Percentiles rank a stretch among this genome's conserved stretches.
Evolutionary conservation across 108 stramenopile species (phyloP).

Genomic region (Cyclotella atomus): DNA sequence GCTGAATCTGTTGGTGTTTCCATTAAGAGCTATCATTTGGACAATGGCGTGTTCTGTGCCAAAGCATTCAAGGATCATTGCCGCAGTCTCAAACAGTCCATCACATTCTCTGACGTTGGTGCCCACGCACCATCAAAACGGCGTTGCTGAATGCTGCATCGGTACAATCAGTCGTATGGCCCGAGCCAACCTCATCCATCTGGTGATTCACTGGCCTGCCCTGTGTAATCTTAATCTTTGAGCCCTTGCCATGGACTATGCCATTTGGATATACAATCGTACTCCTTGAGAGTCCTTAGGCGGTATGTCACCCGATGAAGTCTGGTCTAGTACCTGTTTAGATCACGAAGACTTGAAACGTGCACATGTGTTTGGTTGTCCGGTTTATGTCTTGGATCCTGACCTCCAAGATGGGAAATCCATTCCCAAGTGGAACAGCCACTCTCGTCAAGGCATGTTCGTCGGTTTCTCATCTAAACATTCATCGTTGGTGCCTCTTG

Average conservation of each 20-base stretch:
- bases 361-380: conserved; percentile 48
- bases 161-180: conserved; percentile 36
- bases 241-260: conserved; percentile 45
- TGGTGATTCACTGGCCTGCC: conserved; percentile 50
- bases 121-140: conserved; percentile 74
- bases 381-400: conserved; percentile 53
- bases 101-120: conserved; percentile 48
- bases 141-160: conserved; percentile 53
- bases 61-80: conserved; percentile 26
- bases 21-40: conserved; percentile 25
- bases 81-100: conserved; percentile 13
- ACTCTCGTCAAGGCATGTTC: conserved; percentile 40
- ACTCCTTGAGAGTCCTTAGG: conserved; percentile 13
- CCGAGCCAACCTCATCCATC: conserved; percentile 52
- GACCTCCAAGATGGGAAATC: conserved; percentile 43
- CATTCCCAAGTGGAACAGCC: conserved; percentile 54
- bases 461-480: conserved; percentile 47
- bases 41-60: conserved; percentile 35
- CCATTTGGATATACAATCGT: conserved; percentile 44
- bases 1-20: conserved; percentile 4
- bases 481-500: conserved; percentile 37
- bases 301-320: conserved; percentile 38
- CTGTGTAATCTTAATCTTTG: conserved; percentile 29
- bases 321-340: conserved; percentile 8
- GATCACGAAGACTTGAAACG: conserved; percentile 1